Evolutionary conservation across 1,284 basidiomycete species (phyloP), one percentile per base, ranked within the genome.

Genomic region (Porodaedalea pini): DNA sequence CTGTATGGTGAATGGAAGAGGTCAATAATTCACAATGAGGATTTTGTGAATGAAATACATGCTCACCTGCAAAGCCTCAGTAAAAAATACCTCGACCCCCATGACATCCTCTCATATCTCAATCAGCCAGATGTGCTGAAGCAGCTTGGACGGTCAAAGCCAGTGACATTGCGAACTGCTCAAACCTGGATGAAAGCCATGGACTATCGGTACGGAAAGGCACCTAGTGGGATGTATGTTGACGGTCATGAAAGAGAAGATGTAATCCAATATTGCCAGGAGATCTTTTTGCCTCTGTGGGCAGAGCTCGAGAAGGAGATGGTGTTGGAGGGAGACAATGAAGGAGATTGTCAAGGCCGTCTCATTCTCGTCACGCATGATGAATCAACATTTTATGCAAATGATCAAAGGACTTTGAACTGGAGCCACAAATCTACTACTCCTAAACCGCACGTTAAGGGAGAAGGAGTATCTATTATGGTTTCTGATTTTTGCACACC

Each of bases 351-450:
- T n/a, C n/a, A n/a, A 6, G n/a, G 41, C n/a, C 41, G 8, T 43
- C n/a, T 17, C 41, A 36, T 45, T 64, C 43, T 58, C 63, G 34
- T 40, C 51, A 27, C 64, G 39, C 70, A 69, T 54, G 63, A 72
- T 61, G 69, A 74, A 56, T 69, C 69, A n/a, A 73, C 62, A 7
- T 75, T 75, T 59, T 75, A 73, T 66, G 72, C 67, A 13, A 64
- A 75, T 63, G 68, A 76, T 62, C 63, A 63, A 2, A 51, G 61
- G 5, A 58, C 61, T n/a, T 60, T 40, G 2, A 6, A 45, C 5
- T 78, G 74, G 75, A 55, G 64, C 21, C 70, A 74, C 52, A 65
- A 69, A 31, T 56, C 64, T 11, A 66, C 64, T 39, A 59, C 39
- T 2, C 63, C 73, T 0, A 65, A 56, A 47, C 72, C 74, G n/a